Percentiles rank a stretch among this genome's conserved stretches.
phyloP scores from a whole-genome alignment of 805 yeast genomes.

The Wickerhamomyces tratensis region DNA sequence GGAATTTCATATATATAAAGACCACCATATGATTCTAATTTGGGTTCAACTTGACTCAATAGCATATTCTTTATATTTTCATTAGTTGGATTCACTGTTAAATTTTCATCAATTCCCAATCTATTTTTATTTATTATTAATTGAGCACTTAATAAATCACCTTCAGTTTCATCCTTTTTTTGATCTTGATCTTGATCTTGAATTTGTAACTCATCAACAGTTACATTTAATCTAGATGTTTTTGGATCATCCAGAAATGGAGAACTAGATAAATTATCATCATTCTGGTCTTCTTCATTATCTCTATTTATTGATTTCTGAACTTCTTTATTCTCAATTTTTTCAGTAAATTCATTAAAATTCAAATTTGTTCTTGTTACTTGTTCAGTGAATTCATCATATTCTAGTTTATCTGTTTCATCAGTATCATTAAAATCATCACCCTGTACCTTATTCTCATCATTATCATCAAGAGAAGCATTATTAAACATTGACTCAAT shows the following conservation, averaged over 20 bases:
- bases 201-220: too few species aligned
- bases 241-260: slow-evolving; percentile 19
- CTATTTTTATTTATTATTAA: not conserved
- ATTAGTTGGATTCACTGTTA: slow-evolving; percentile 33
- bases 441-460: slow-evolving; percentile 3
- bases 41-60: slow-evolving; percentile 27
- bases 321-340: not conserved
- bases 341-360: slow-evolving; percentile 27
- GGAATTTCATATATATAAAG: slow-evolving; percentile 20
- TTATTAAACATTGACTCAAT: slow-evolving; percentile 68
- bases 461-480: slow-evolving; percentile 22
- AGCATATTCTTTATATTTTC: slow-evolving; percentile 27
- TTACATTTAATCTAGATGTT: too few species aligned
- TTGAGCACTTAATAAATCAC: not conserved
- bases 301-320: not conserved
- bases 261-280: slow-evolving; percentile 12
- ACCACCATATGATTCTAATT: slow-evolving; percentile 23
- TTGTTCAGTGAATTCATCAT: slow-evolving; percentile 27
- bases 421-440: slow-evolving; percentile 10
- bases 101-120: slow-evolving; percentile 1
- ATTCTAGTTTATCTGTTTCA: slow-evolving; percentile 2
- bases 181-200: too few species aligned
- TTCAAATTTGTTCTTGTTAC: slow-evolving; percentile 20
- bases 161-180: too few species aligned
- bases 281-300: slow-evolving; percentile 7